Evolutionary conservation across 495 filamentous ascomycete genomes (phyloP).

Genomic region (Clohesyomyces aquaticus): DNA sequence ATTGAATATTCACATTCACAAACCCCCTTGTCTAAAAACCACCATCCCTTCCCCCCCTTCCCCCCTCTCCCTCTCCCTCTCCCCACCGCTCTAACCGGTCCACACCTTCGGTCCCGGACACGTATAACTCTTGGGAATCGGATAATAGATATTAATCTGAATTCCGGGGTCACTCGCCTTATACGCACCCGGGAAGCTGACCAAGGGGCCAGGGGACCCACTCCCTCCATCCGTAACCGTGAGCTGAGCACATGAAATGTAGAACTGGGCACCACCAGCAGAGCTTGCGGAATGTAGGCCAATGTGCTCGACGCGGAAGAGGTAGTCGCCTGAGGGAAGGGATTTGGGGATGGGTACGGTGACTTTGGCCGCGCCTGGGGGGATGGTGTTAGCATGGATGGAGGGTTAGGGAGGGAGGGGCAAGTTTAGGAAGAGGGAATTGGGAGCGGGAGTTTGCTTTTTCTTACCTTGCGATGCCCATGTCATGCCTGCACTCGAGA

Average conservation of each 20-base stretch:
- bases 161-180: constrained; percentile 54
- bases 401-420: too few relatives aligned
- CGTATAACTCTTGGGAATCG: constrained; percentile 51
- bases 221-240: constrained; percentile 60
- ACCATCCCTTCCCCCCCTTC: background rate
- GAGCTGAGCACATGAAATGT: constrained; percentile 62
- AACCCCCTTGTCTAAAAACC: too few relatives aligned
- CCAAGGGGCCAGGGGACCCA: constrained; percentile 52
- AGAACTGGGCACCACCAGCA: constrained; percentile 56
- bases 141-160: constrained; percentile 52
- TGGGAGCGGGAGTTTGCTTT: background rate
- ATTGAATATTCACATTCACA: too few relatives aligned
- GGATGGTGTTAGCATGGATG: background rate
- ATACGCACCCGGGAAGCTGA: constrained; percentile 59
- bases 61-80: background rate
- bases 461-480: constrained; percentile 54
- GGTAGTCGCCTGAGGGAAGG: constrained; percentile 43
- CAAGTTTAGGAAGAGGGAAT: too few relatives aligned
- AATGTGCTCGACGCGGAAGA: constrained; percentile 42
- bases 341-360: constrained; percentile 54
- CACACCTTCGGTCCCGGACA: constrained; percentile 47
- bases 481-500: constrained; percentile 42
- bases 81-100: constrained; percentile 16
- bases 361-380: constrained; percentile 33
- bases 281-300: constrained; percentile 50